Evolutionary conservation across 192 early-diverging fungal species (phyloP), one percentile per base, ranked within the genome.

Genomic region (Entomortierella lignicola): DNA sequence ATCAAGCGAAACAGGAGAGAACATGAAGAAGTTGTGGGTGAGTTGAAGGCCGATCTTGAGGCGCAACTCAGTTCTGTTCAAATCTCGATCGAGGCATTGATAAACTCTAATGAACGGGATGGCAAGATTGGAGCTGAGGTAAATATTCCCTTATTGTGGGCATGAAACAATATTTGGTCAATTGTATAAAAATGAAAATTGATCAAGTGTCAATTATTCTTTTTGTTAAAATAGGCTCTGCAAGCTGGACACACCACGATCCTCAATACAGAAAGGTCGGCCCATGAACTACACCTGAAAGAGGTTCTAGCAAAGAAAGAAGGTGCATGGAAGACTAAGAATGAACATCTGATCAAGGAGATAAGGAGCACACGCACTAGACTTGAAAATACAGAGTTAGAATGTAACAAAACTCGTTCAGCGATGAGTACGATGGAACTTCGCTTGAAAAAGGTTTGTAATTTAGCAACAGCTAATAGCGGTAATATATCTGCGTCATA

Each of bases 211-310:
- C n/a, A n/a, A n/a, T n/a, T n/a, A n/a, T n/a, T n/a, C n/a, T n/a
- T n/a, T n/a, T n/a, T n/a, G n/a, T n/a, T n/a, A n/a, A 23, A 53
- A 20, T 42, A 72, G 70, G 54, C 70, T 26, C 34, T 63, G 17
- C 21, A 72, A 15, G 61, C 37, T 51, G 70, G 55, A 30, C 60
- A 64, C 18, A 55, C 60, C 12, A 51, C 60, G 11, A 12, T 64
- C 0, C 34, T 72, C n/a, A 27, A 4, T n/a, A 44, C 42, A 1
- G 44, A 64, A 17, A 63, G 47, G 17, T 11, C 70, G 18, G 50
- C 47, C 1, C 53, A 63, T 17, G 70, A 66, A 37, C 39, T 58
- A 57, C 12, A 55, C 2, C 7, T 57, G 41, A 60, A 23, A 3
- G 56, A 69, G 1, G 59, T 48, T 0, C 5, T 71, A 17, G 26